Evolutionary conservation across 345 rosid species (phyloP), one percentile per base, ranked within the genome.

Genomic region (Passiflora organensis): DNA sequence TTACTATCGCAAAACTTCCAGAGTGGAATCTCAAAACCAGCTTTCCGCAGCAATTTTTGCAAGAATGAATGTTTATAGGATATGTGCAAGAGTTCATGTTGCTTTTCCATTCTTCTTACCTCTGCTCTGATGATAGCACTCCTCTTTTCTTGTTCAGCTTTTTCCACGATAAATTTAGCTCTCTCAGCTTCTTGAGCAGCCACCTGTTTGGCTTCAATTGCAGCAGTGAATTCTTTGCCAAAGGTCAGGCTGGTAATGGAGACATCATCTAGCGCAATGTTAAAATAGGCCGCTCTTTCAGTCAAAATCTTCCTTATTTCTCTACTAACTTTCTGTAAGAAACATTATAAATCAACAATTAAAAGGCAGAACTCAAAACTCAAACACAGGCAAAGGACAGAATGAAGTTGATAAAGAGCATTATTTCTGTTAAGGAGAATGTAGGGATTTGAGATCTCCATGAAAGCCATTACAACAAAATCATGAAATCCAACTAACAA

Each of bases 131-230:
- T 91, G 24, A 91, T 71, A 38, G 95, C 96, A 76, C 95, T 91
- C 72, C 24, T 85, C 80, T 83, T 88, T 78, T 91, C 97, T 38
- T 87, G 96, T 62, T 91, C 93, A 32, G 96, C 97, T 63, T 91
- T 91, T 56, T 91, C 96, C n/a, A 88, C 95, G 2, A 88, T 79
- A 60, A 85, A 91, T 68, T 91, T 91, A 23, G 96, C 98, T 56
- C 95, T 72, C 75, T 88, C 95, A 51, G 95, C 96, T 51, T 91
- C 98, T 70, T 88, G 98, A 34, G 95, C 98, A 0, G 95, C 96
- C 60, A 91, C 98, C 64, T 88, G 93, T 56, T 88, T 88, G 15
- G 96, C 88, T 69, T 91, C 96, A 51, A 88, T 91, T 39, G 96
- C 98, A 75, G 93, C 88, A 0, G 96, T 91, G 62, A 83, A 91